Percentiles rank a stretch among this genome's conserved stretches.
Conservation (phyloP, 75 land plant genomes). For the Sequoiadendron giganteum region DNA sequence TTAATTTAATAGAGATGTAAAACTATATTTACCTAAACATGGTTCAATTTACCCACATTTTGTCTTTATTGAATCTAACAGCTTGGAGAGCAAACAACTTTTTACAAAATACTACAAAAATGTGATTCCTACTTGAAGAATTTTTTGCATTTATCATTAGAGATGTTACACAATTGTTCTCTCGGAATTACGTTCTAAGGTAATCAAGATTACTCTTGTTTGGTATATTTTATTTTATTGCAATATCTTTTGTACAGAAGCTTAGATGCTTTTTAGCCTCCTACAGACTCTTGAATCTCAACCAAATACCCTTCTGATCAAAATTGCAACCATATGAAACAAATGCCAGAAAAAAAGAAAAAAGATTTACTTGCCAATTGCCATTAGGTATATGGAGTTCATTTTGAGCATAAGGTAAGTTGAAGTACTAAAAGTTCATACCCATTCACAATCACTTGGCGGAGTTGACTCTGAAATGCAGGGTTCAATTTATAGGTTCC, state of each 20-base stretch:
- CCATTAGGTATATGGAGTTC: not conserved
- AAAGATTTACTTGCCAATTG: not conserved
- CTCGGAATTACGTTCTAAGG: not conserved
- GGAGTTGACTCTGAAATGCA: constrained; percentile 76
- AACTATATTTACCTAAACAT: not conserved
- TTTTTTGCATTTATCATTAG: not conserved
- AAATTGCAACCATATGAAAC: constrained; percentile 4
- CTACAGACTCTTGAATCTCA: not conserved
- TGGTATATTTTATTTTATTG: not conserved
- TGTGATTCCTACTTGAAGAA: not conserved
- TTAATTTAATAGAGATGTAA: not conserved
- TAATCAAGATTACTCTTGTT: not conserved
- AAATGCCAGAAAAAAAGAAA: not conserved
- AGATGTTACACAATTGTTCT: not conserved
- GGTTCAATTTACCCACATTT: not conserved
- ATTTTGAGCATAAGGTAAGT: not conserved
- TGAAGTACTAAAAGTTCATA: constrained; percentile 30
- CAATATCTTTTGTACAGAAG: not conserved
- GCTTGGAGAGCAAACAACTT: not conserved
- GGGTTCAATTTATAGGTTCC: constrained; percentile 72
- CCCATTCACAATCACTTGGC: constrained; percentile 67
- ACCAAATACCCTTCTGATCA: not conserved
- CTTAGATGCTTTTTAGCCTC: not conserved
- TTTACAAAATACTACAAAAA: not conserved
- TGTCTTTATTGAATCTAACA: not conserved